Percentiles rank a stretch among this genome's conserved stretches.
Evolutionary conservation across 2,329 filamentous ascomycete genomes (phyloP).

Genomic region (Stagonosporopsis vannaccii): DNA sequence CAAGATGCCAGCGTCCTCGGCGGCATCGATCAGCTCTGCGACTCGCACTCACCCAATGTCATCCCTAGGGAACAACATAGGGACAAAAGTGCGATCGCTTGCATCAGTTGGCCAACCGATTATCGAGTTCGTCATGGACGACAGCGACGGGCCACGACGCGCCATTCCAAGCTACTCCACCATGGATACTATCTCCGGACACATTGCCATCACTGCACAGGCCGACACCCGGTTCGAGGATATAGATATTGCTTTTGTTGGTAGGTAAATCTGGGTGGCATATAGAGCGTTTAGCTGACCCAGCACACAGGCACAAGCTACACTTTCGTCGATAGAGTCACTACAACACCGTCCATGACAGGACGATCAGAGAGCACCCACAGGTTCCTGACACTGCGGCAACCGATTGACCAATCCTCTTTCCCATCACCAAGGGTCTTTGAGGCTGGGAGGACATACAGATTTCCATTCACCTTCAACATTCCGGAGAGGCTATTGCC

Average conservation of each 20-base stretch:
- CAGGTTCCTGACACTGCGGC: conserved; percentile 67
- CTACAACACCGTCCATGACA: conserved; percentile 59
- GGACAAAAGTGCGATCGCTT: conserved; percentile 45
- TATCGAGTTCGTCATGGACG: conserved; percentile 53
- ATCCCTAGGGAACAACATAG: conserved; percentile 42
- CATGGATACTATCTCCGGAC: conserved; percentile 64
- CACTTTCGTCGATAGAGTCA: conserved; percentile 63
- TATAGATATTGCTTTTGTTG: conserved; percentile 65
- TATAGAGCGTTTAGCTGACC: conserved; percentile 21
- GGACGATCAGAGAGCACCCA: conserved; percentile 65
- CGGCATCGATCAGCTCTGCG: conserved; percentile 23
- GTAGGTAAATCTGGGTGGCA: conserved; percentile 44
- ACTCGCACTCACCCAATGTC: conserved; percentile 39
- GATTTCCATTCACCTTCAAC: conserved; percentile 69
- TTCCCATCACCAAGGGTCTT: conserved; percentile 64
- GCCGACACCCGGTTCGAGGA: conserved; percentile 64
- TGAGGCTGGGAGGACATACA: conserved; percentile 63
- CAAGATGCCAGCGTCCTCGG: conserved; percentile 32
- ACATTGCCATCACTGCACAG: conserved; percentile 58
- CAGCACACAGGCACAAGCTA: conserved; percentile 55
- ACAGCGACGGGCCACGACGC: conserved; percentile 38
- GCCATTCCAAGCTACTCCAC: conserved; percentile 61
- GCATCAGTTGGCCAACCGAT: conserved; percentile 47
- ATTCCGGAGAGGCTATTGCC: conserved; percentile 68
- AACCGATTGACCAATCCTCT: conserved; percentile 62